Evolutionary conservation across 1,284 basidiomycete species (phyloP).

Genomic region (Cerioporus squamosus): DNA sequence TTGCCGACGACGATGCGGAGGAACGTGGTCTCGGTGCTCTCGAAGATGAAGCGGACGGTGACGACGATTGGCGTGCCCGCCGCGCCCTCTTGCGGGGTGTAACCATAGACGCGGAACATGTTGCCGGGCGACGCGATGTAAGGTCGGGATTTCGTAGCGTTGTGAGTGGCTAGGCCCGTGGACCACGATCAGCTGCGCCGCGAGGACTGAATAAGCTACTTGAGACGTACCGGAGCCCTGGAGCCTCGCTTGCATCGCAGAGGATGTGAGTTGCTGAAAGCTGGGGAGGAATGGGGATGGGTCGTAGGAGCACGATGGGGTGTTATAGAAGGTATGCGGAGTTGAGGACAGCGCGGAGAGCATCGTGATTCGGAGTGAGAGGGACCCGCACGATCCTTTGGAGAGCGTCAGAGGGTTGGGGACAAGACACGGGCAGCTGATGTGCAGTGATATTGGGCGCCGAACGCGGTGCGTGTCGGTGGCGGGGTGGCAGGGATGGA

Average conservation of each 20-base stretch:
- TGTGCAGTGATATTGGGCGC: slow-evolving; percentile 4
- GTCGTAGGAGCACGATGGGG: slow-evolving; percentile 13
- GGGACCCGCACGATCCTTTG: not conserved
- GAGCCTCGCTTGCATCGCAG: slow-evolving; percentile 13
- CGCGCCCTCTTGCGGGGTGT: slow-evolving; percentile 63
- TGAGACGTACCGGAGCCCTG: slow-evolving; percentile 6
- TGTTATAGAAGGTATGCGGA: slow-evolving; percentile 14
- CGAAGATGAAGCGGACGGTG: slow-evolving; percentile 59
- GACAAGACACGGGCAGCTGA: slow-evolving; percentile 9
- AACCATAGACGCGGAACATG: slow-evolving; percentile 64
- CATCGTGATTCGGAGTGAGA: slow-evolving; percentile 14
- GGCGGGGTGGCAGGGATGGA: slow-evolving; percentile 7
- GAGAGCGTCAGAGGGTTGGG: slow-evolving; percentile 7
- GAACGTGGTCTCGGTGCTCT: slow-evolving; percentile 51
- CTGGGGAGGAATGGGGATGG: slow-evolving; percentile 9
- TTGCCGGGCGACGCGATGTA: slow-evolving; percentile 45
- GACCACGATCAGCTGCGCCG: not conserved
- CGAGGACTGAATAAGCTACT: not conserved
- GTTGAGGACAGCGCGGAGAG: slow-evolving; percentile 17
- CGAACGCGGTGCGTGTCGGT: slow-evolving; percentile 10
- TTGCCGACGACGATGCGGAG: slow-evolving; percentile 71
- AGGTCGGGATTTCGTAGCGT: slow-evolving; percentile 8
- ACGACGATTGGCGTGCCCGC: slow-evolving; percentile 61
- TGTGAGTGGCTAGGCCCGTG: not conserved
- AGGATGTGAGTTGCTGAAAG: slow-evolving; percentile 6